Evolutionary conservation across 108 stramenopile species (phyloP), one percentile per base, ranked within the genome.

Genomic region (Nitzschia sp.): DNA sequence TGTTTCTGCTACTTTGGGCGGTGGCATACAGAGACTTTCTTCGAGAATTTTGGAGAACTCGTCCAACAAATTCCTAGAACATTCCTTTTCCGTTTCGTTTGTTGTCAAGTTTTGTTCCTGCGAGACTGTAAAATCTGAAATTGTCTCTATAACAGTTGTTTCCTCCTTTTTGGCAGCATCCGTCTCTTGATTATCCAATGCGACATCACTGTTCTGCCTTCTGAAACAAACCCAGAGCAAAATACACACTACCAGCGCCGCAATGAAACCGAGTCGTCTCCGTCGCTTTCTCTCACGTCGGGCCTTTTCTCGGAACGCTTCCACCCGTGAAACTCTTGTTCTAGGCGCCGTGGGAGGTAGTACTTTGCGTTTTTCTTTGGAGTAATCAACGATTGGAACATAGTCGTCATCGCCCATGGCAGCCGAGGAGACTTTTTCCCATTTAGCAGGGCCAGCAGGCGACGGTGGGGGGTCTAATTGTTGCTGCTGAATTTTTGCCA

Each of bases 331-430:
- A 5, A 51, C n/a, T 51, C 21, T 51, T 17, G 49, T 5, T 19
- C 21, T 51, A 4, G 21, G 4, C 11, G 19, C 21, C 19, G 49
- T 4, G 5, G 13, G 49, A 51, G 13, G 18, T n/a, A 19, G 8
- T 4, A 5, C 21, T 4, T 17, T 51, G 4, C 49, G 49, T 19
- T 51, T 51, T 19, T n/a, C 49, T 19, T 71, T 53, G 58, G 47
- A 55, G 48, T 76, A 76, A 56, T 70, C 75, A 8, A 47, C 54
- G 2, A 76, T 26, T 1, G 75, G 75, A 45, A 76, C 75, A 36
- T 70, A 76, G 59, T 76, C 75, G 2, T 76, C 68, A 28, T 76
- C 75, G 23, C 38, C 61, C n/a, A 15, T 31, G 11, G 35, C 11
- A 19, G 68, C 62, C 17, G 42, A 29, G 11, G 38, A 23, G 4